Evolutionary conservation across 768 basidiomycete species (phyloP).

Genomic region (Pulveroboletus frians): DNA sequence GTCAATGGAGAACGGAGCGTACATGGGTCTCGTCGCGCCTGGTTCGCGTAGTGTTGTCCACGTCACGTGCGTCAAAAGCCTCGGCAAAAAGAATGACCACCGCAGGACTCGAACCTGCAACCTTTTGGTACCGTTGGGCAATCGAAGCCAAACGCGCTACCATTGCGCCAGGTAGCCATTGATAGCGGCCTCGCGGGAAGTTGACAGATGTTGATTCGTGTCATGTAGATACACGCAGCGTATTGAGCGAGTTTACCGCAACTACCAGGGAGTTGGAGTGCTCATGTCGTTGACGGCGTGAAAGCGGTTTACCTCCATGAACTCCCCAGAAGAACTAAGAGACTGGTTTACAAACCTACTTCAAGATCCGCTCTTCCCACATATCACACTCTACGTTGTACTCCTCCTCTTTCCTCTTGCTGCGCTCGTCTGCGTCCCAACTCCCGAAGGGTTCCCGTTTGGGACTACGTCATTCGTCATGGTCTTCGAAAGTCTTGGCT

Average conservation of each 20-base stretch:
- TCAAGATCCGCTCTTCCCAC: slow-evolving; percentile 42
- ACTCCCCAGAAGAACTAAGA: slow-evolving; percentile 37
- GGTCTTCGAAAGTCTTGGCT: slow-evolving; percentile 57
- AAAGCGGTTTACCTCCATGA: slow-evolving; percentile 36
- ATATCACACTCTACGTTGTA: slow-evolving; percentile 52
- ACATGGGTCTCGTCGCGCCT: background rate
- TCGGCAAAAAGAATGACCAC: slow-evolving; percentile 61
- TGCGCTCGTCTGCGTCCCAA: slow-evolving; percentile 29
- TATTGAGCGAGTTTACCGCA: slow-evolving; percentile 20
- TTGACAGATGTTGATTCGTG: background rate
- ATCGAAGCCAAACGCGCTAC: slow-evolving; percentile 95
- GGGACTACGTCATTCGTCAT: slow-evolving; percentile 32
- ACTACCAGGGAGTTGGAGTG: slow-evolving; percentile 15
- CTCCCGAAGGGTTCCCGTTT: slow-evolving; percentile 28
- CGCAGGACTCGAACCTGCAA: slow-evolving; percentile 97
- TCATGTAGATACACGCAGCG: background rate
- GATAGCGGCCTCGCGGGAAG: fast-evolving
- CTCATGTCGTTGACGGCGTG: slow-evolving; percentile 28
- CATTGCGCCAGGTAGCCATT: slow-evolving; percentile 84
- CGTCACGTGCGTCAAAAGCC: too few relatives aligned
- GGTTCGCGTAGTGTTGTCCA: slow-evolving; percentile 10
- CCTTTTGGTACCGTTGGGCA: slow-evolving; percentile 77
- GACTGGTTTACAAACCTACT: slow-evolving; percentile 37
- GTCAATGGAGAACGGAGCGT: background rate
- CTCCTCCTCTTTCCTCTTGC: slow-evolving; percentile 42